Evolutionary conservation across 164 flowering plant species (phyloP).

Genomic region (Annona cherimola): DNA sequence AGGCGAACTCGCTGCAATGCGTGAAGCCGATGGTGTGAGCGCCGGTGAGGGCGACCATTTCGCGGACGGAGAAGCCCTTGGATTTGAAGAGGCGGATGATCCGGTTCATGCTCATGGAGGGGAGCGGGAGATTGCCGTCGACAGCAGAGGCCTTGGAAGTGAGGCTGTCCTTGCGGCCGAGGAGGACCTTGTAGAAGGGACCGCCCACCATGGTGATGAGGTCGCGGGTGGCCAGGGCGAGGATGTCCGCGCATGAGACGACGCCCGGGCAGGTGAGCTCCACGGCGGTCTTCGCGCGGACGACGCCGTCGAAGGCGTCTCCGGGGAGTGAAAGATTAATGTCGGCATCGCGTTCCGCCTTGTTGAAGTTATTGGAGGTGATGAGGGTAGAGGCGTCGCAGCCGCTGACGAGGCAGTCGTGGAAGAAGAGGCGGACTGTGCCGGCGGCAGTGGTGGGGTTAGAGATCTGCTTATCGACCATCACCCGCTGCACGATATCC

Average conservation of each 20-base stretch:
- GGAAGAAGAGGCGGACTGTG: constrained; percentile 56
- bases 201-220: constrained; percentile 66
- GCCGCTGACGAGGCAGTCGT: constrained; percentile 56
- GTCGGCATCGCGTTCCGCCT: constrained; percentile 67
- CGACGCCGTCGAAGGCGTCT: constrained; percentile 60
- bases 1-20: constrained; percentile 63
- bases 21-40: constrained; percentile 78
- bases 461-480: constrained; percentile 43
- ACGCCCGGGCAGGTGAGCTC: constrained; percentile 65
- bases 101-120: constrained; percentile 29
- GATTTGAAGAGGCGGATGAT: constrained; percentile 34
- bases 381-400: constrained; percentile 63
- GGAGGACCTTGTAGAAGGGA: constrained; percentile 39
- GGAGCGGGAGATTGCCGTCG: constrained; percentile 25
- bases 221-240: constrained; percentile 52
- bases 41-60: constrained; percentile 58
- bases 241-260: constrained; percentile 73
- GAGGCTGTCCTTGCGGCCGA: constrained; percentile 60
- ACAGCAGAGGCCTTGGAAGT: constrained; percentile 35
- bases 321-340: constrained; percentile 72
- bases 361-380: constrained; percentile 44
- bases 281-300: constrained; percentile 48
- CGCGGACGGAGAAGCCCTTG: constrained; percentile 48
- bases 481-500: constrained; percentile 30
- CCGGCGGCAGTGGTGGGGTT: constrained; percentile 67